Base-by-base conservation (phyloP, 225 moss, liverwort and hornwort species). In the Bryoerythrophyllum caledonicum region DNA sequence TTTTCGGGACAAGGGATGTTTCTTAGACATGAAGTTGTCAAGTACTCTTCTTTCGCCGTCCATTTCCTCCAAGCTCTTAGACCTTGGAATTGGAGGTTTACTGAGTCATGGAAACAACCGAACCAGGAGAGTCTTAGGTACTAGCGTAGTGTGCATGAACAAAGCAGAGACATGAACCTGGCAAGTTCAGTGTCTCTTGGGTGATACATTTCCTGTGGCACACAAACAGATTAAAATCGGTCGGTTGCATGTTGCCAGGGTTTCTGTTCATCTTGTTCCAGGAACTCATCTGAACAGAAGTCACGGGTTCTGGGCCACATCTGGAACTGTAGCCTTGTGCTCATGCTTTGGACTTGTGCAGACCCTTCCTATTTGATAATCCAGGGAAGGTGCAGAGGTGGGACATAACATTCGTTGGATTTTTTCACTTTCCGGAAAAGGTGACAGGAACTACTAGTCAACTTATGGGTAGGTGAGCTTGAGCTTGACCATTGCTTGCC, bases 91-190 rank as follows among this genome's bases (percentile, higher is more conserved):
- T 26, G 43, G 8, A 65, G 46, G 25, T 43, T 8, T 16, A 40
- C 11, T 0, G 56, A 48, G 25, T 53, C 5, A 43, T 43, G 60
- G 25, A 15, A 62, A 70, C 17, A 27, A 19, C 28, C 28, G 67
- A 59, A 60, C 16, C 40, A 26, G 60, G 46, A 43, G 24, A 20
- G 58, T 38, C 63, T 24, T 3, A 30, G 30, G 30, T 2, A 30
- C 30, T 34, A 34, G 34, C 34, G 34, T 5, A 34, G 6, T 6
- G 34, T 34, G 34, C 34, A 34, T 34, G 34, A 34, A 34, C 5
- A 34, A 34, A 6, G 5, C 43, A 54, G 74, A 70, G 53, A 53
- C 78, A 82, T 71, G 82, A 79, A 82, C 65, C 74, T 69, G 57
- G 38, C 38, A 51, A n/a, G 53, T 16, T 30, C 15, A 68, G 28